Evolutionary conservation across 176 grass and related monocot genomes (phyloP), one percentile per base, ranked within the genome.

Genomic region (Saccharum spontaneum): DNA sequence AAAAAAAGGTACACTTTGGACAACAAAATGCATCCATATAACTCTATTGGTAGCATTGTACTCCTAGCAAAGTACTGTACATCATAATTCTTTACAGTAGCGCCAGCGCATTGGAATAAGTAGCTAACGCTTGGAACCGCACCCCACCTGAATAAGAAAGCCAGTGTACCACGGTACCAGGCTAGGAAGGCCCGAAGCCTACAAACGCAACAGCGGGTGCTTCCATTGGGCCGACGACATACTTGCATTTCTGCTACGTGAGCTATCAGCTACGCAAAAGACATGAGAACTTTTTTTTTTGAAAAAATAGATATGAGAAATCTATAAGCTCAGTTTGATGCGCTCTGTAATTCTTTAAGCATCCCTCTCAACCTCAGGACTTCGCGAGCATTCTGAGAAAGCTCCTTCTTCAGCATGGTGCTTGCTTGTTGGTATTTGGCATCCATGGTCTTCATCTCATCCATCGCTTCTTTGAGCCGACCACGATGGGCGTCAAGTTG

Each of bases 291-390:
- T 52, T 54, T 54, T 16, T 15, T 49, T 49, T 16, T 4, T 6
- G 5, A 50, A 54, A 54, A 54, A 5, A 1, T 54, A 54, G 82
- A 44, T n/a, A 10, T 13, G 3, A 54, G 18, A 38, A 61, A 18
- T 10, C 23, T 66, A 34, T 72, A 55, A 28, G 20, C 22, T 82
- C 72, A 76, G 48, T 38, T 87, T 76, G n/a, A 20, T 26, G 69
- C 3, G 63, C 50, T 61, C 26, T 80, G 61, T 24, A 39, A 15
- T 75, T 74, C 67, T 64, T 85, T 78, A 87, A 96, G 86, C 71
- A 85, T 65, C 20, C 92, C 92, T 69, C 91, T 96, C 81, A 96
- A 72, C 71, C 41, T 92, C 81, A 96, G 82, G 69, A 98, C 89
- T 85, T 99, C 92, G 1, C 73, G 82, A 26, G 81, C 87, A 17